Base-by-base conservation (phyloP, 1,284 basidiomycete species). In the Trichosporon asahii region DNA sequence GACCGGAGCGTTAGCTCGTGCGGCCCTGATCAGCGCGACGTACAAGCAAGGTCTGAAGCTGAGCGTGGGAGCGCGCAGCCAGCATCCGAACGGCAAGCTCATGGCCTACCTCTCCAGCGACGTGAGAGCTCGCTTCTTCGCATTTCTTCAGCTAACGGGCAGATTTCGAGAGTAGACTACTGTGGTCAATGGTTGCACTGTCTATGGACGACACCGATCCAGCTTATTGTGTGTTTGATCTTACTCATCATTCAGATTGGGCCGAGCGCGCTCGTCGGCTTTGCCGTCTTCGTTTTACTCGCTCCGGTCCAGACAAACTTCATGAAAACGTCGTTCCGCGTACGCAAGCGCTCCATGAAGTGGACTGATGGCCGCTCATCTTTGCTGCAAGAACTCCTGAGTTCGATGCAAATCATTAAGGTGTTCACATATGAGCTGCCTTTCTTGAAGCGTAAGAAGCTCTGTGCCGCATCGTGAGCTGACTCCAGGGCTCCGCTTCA, bases 301-400 rank as follows among this genome's bases (percentile, higher is more conserved):
- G 88, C 88, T 6, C 92, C 92, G 0, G 78, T 92, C 2, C 91
- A 93, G 81, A 86, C 89, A 66, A 85, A 86, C 37, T 86, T 90
- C 14, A 93, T 93, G 90, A 86, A 88, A 57, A 83, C 86, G 67
- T 88, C 91, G 79, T 89, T 91, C 78, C 81, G 78, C 25, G 84
- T 89, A 65, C 87, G 91, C 12, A 86, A 87, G 73, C 84, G 82
- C 55, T 88, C 88, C 0, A 88, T 89, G 84, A 86, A 85, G 68
- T 92, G 88, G 86, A 93, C 91, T 0, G 95, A 98, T 78, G 91
- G 91, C 75, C 87, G 94, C 15, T 90, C 91, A 5, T 92, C 92
- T 76, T 83, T 94, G 2, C 86, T 95, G 6, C 91, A 93, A 79
- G 93, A 91, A 77, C 86, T 90, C 0, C 80, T 92, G 12, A 87